Evolutionary conservation across 371 early-diverging fungal species (phyloP).

Genomic region (Vittaforma corneae): DNA sequence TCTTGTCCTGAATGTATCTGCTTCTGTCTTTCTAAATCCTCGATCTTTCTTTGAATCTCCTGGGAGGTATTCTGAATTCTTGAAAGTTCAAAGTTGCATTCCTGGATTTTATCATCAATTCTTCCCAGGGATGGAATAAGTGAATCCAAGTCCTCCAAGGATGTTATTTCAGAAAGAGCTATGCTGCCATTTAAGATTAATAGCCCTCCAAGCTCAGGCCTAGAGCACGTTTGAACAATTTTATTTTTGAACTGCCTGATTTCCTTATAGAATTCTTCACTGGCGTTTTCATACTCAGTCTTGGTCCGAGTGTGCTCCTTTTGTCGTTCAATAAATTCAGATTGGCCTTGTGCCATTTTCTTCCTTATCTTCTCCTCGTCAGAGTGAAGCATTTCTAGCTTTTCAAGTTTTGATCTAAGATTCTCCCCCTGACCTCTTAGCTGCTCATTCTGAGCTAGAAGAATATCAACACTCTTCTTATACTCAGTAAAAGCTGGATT

Average conservation of each 20-base stretch:
- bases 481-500: conserved; percentile 22
- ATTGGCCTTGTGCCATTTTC: too few relatives aligned
- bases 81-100: not conserved
- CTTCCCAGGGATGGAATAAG: not conserved
- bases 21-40: conserved; percentile 25
- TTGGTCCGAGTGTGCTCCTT: too few relatives aligned
- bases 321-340: too few relatives aligned
- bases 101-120: not conserved
- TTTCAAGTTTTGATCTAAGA: too few relatives aligned
- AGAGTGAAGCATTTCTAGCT: too few relatives aligned
- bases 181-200: too few relatives aligned
- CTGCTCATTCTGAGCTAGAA: conserved; percentile 9
- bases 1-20: conserved; percentile 1
- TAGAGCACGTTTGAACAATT: too few relatives aligned
- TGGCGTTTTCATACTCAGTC: too few relatives aligned
- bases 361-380: too few relatives aligned
- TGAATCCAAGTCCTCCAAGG: not conserved
- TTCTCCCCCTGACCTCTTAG: too few relatives aligned
- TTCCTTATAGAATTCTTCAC: too few relatives aligned
- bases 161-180: not conserved
- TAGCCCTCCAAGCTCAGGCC: too few relatives aligned
- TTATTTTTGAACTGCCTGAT: not conserved
- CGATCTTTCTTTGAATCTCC: conserved; percentile 18
- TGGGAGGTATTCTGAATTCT: conserved; percentile 7
- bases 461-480: conserved; percentile 1